phyloP scores from a whole-genome alignment of 768 basidiomycete genomes.

The Podaxis sp. region DNA sequence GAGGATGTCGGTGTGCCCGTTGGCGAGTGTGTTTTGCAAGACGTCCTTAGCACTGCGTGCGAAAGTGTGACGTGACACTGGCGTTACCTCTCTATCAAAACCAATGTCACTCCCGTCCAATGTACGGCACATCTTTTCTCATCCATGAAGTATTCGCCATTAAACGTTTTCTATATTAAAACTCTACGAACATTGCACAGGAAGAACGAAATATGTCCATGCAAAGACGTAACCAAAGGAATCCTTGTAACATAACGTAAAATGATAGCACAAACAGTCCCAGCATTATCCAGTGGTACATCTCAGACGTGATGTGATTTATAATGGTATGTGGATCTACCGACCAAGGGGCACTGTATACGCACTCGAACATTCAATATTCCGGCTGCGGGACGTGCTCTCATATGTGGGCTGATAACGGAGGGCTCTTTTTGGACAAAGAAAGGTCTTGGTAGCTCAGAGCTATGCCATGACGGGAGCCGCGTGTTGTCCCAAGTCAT shows the following conservation, averaged over 20 bases:
- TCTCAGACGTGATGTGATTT: conserved; percentile 5
- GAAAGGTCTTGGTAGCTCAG: not conserved
- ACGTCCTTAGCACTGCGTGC: conserved; percentile 29
- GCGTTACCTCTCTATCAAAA: not conserved
- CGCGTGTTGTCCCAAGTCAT: conserved; percentile 2
- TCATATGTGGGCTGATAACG: not conserved
- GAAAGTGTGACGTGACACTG: conserved; percentile 24
- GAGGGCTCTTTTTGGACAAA: not conserved
- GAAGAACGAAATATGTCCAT: not conserved
- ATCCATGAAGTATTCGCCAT: not conserved
- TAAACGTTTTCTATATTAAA: not conserved
- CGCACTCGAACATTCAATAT: not conserved
- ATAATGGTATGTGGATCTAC: not conserved
- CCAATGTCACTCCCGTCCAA: not conserved
- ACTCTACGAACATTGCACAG: not conserved
- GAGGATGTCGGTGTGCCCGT: conserved; percentile 44
- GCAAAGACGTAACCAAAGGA: conserved; percentile 1
- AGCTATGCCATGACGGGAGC: not conserved
- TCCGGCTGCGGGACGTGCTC: not conserved
- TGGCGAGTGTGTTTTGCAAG: conserved; percentile 36
- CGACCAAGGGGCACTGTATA: not conserved
- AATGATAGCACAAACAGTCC: not conserved
- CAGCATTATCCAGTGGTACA: conserved; percentile 3
- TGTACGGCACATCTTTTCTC: not conserved
- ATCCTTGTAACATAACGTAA: not conserved